phyloP scores from a whole-genome alignment of 1,284 basidiomycete genomes.

The Apiotrichum laibachii region DNA sequence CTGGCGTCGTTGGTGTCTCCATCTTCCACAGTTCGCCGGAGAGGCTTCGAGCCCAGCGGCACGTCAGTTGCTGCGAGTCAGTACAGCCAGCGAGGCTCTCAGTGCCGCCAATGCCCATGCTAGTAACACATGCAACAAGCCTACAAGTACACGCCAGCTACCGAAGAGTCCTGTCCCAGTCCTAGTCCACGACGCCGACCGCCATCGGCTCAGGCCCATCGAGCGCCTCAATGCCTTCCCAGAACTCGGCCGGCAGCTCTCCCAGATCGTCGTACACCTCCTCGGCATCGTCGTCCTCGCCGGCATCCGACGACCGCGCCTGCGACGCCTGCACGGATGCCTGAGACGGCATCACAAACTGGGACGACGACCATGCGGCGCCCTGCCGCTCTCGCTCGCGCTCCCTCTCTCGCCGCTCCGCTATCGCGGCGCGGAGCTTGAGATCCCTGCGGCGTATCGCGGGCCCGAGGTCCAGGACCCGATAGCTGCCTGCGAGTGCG shows the following conservation, averaged over 20 bases:
- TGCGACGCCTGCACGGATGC: too few relatives aligned
- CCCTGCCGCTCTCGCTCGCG: neutral
- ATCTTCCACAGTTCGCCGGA: too few relatives aligned
- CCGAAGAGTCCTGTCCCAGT: too few relatives aligned
- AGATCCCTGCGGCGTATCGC: constrained; percentile 18
- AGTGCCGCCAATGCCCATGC: too few relatives aligned
- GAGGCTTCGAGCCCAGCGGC: too few relatives aligned
- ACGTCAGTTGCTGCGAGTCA: too few relatives aligned
- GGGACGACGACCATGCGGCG: too few relatives aligned
- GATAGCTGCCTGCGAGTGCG: constrained; percentile 27
- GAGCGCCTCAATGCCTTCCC: constrained; percentile 24
- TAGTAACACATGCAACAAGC: too few relatives aligned
- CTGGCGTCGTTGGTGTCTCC: too few relatives aligned
- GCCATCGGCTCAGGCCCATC: constrained; percentile 7
- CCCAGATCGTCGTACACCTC: constrained; percentile 18
- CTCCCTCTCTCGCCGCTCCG: neutral
- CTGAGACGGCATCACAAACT: too few relatives aligned
- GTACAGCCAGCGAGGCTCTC: too few relatives aligned
- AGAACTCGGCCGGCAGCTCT: constrained; percentile 39
- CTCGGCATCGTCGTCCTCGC: constrained; percentile 5
- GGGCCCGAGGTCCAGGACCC: constrained; percentile 22
- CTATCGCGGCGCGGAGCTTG: constrained; percentile 1
- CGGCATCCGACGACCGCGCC: neutral
- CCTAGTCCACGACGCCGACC: constrained; percentile 4
- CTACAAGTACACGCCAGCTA: too few relatives aligned